Conservation (phyloP, 1,284 basidiomycete genomes). For the Apiotrichum gamsii region DNA sequence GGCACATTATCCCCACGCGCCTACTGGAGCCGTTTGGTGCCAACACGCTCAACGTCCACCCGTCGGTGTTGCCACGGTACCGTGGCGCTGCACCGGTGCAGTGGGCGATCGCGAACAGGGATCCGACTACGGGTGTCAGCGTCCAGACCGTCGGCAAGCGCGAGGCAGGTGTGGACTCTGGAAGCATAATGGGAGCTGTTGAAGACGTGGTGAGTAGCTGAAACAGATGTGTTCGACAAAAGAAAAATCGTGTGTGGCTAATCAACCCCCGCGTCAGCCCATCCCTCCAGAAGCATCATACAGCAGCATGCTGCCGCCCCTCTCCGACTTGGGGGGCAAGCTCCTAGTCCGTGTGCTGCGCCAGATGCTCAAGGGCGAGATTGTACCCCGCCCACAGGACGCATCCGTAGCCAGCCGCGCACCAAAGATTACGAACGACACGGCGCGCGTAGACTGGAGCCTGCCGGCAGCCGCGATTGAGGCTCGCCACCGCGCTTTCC, state of each 20-base stretch:
- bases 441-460: conserved; percentile 57
- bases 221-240: too few relatives aligned
- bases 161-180: conserved; percentile 46
- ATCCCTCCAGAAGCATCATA: conserved; percentile 55
- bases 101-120: conserved; percentile 64
- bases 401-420: conserved; percentile 53
- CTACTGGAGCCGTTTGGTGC: conserved; percentile 63
- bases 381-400: conserved; percentile 51
- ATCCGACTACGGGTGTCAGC: conserved; percentile 61
- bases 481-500: conserved; percentile 61
- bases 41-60: conserved; percentile 83
- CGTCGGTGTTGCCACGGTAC: conserved; percentile 79
- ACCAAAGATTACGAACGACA: conserved; percentile 56
- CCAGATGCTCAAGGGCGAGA: conserved; percentile 56
- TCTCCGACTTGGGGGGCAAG: conserved; percentile 62
- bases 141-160: conserved; percentile 50
- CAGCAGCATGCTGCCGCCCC: conserved; percentile 53
- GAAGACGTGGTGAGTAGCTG: conserved; percentile 35
- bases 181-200: conserved; percentile 42
- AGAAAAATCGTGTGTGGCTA: not conserved
- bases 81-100: conserved; percentile 91
- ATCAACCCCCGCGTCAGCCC: conserved; percentile 41
- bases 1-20: conserved; percentile 67
- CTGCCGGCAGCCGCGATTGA: conserved; percentile 57
- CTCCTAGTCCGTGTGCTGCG: conserved; percentile 66